Conservation (phyloP, 345 rosid species). For the Hibiscus trionum region DNA sequence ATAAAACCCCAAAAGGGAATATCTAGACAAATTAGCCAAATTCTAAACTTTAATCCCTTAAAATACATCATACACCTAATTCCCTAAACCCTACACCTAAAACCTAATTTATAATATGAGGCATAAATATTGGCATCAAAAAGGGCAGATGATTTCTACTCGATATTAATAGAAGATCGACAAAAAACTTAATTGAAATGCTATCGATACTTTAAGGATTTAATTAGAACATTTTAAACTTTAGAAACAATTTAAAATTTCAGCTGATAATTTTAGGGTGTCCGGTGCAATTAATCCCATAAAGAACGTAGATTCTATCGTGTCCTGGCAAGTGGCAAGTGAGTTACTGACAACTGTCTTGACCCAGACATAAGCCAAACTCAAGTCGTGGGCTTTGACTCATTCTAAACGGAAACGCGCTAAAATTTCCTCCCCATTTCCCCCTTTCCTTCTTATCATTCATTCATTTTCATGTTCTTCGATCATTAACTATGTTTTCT, state of each 20-base stretch:
- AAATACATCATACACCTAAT: no score
- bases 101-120: no score
- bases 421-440: not conserved
- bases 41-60: no score
- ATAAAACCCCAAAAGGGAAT: no score
- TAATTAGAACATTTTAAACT: no score
- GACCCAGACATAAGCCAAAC: not conserved
- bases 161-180: no score
- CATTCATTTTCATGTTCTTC: not conserved
- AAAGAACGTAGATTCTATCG: not conserved
- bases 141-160: no score
- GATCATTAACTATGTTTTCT: not conserved
- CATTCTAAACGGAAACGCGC: not conserved
- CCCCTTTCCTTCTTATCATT: not conserved
- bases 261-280: not conserved
- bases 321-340: not conserved
- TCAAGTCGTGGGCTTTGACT: not conserved
- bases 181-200: not conserved
- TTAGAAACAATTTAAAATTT: not conserved
- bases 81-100: no score
- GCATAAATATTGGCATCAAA: no score
- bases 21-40: no score
- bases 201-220: not conserved
- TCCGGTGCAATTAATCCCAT: not conserved
- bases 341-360: not conserved